Percentiles rank a stretch among this genome's conserved stretches.
Evolutionary conservation across 1,284 basidiomycete species (phyloP).

Genomic region (Marasmius tenuissimus): DNA sequence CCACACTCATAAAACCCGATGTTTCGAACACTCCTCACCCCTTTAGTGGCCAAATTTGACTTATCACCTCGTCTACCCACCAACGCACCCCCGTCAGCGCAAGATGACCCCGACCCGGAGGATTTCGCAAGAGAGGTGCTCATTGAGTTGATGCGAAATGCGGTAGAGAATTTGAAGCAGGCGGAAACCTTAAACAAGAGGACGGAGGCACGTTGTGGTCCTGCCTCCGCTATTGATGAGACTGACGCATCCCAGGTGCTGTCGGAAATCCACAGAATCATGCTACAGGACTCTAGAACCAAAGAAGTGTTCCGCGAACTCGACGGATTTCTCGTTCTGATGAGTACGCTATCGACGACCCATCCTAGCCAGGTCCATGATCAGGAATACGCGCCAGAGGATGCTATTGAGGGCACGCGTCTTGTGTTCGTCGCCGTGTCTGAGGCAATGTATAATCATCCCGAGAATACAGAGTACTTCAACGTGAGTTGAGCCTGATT

Average conservation of each 20-base stretch:
- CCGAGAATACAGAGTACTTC: conserved; percentile 63
- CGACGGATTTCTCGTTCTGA: conserved; percentile 74
- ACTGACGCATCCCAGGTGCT: conserved; percentile 44
- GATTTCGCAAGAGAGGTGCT: conserved; percentile 73
- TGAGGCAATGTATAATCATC: conserved; percentile 59
- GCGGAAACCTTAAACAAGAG: conserved; percentile 44
- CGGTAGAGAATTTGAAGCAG: conserved; percentile 64
- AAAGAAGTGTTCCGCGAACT: conserved; percentile 77
- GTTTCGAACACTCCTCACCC: conserved; percentile 52
- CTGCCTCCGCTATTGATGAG: neutral
- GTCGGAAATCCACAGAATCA: conserved; percentile 58
- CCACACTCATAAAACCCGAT: conserved; percentile 25
- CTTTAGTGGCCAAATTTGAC: conserved; percentile 50
- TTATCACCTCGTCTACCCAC: conserved; percentile 28
- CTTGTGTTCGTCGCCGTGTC: conserved; percentile 62
- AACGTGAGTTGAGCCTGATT: conserved; percentile 43
- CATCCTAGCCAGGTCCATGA: conserved; percentile 34
- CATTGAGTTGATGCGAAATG: conserved; percentile 67
- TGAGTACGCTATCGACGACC: conserved; percentile 66
- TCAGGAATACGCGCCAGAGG: conserved; percentile 40
- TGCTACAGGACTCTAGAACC: conserved; percentile 58
- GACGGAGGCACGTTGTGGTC: conserved; percentile 46
- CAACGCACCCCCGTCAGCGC: conserved; percentile 26
- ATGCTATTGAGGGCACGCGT: conserved; percentile 53
- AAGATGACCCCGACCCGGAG: conserved; percentile 55